Evolutionary conservation across 306 rosid genomes (phyloP).

Genomic region (Oxytropis ochrocephala): DNA sequence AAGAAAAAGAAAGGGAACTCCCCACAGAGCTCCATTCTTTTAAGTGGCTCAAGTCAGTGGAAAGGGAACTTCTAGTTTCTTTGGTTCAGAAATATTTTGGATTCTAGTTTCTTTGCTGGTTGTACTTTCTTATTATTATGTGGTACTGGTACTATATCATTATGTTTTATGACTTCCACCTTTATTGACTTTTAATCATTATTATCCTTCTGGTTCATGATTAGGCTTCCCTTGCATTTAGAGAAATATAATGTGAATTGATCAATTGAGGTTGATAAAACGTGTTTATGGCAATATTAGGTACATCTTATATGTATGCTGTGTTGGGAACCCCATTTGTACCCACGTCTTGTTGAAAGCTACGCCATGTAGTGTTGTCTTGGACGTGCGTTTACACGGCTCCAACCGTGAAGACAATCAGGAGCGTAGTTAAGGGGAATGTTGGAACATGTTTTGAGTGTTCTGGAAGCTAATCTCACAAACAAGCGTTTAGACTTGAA

Average conservation of each 20-base stretch:
- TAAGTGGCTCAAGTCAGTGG: slow-evolving; percentile 3
- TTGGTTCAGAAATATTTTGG: background rate
- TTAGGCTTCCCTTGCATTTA: background rate
- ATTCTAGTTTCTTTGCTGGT: background rate
- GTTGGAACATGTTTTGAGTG: no score
- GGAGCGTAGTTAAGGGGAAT: no score
- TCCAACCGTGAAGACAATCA: no score
- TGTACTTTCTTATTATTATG: background rate
- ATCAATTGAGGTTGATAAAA: background rate
- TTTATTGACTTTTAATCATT: background rate
- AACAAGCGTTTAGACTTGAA: no score
- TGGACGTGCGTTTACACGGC: no score
- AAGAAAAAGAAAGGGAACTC: slow-evolving; percentile 45
- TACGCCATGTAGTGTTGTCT: no score
- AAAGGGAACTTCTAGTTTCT: background rate
- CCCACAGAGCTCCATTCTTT: slow-evolving; percentile 41
- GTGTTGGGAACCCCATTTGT: no score
- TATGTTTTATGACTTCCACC: background rate
- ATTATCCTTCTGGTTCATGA: no score
- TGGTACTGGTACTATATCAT: background rate
- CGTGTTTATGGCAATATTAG: background rate
- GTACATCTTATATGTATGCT: background rate
- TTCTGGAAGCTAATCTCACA: no score
- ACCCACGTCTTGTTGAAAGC: no score
- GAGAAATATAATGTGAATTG: background rate